These are phyloP conservation scores for Brassica juncea DNA, from an alignment of 345 rosid species.

Conservation along the genomic window DNA sequence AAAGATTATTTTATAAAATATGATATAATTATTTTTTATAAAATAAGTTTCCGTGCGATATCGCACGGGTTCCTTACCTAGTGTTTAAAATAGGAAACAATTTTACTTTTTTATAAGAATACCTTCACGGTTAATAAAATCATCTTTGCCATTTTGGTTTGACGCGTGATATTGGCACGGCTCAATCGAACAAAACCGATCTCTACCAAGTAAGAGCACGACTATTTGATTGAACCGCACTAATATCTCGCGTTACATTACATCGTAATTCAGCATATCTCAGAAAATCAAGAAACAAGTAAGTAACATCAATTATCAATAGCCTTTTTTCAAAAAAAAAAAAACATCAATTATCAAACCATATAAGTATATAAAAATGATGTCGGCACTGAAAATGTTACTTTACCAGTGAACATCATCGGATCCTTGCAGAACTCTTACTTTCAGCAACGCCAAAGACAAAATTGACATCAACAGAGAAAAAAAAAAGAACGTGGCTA, in stretches of 20 bases:
- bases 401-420: neutral
- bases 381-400: neutral
- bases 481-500: constrained; percentile 5
- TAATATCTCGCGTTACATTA: constrained; percentile 62
- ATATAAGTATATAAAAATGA: neutral
- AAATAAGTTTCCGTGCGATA: too few species aligned
- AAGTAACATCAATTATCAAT: neutral
- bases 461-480: neutral
- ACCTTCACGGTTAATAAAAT: neutral
- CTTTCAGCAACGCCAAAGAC: neutral
- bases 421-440: constrained; percentile 1
- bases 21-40: too few species aligned
- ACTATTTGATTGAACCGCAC: constrained; percentile 83
- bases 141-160: neutral
- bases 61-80: neutral
- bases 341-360: neutral
- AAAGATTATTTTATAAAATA: too few species aligned
- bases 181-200: constrained; percentile 75
- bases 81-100: neutral
- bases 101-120: neutral
- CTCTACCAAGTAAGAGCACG: constrained; percentile 42
- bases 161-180: constrained; percentile 96
- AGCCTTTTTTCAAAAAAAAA: too few species aligned
- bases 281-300: neutral
- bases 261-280: neutral